These are phyloP conservation scores for Batkoa obscura DNA, from an alignment of 371 early-diverging fungal species.

Conservation along the genomic window DNA sequence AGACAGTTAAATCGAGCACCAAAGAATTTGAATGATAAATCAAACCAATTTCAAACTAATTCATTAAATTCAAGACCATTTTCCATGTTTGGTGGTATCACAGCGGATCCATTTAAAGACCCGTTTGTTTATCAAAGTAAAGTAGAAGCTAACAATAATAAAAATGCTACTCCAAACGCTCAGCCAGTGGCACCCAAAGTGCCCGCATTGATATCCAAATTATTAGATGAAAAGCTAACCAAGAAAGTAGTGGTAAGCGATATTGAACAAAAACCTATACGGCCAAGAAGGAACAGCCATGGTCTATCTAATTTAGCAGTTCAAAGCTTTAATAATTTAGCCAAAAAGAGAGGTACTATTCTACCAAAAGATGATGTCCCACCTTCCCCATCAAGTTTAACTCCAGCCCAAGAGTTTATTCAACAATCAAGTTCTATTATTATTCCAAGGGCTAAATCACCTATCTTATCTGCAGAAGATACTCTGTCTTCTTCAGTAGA, in stretches of 20 bases:
- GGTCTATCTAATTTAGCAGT: slow-evolving; percentile 6
- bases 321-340: slow-evolving; percentile 6
- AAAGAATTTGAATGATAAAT: no score
- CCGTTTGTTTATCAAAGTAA: neutral
- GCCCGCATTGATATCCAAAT: neutral
- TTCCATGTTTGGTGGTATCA: slow-evolving; percentile 1
- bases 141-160: neutral
- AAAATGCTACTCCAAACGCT: neutral
- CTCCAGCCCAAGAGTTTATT: neutral
- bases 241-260: neutral
- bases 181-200: neutral
- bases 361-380: neutral
- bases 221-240: neutral
- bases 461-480: neutral
- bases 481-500: neutral
- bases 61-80: neutral
- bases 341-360: slow-evolving; percentile 2
- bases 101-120: neutral
- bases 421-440: neutral
- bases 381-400: neutral
- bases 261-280: neutral
- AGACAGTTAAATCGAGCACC: no score
- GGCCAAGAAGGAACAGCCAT: neutral
- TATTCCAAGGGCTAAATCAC: neutral
- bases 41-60: neutral